Conservation (phyloP, 2,329 filamentous ascomycete species). For the Hypocrella siamensis region DNA sequence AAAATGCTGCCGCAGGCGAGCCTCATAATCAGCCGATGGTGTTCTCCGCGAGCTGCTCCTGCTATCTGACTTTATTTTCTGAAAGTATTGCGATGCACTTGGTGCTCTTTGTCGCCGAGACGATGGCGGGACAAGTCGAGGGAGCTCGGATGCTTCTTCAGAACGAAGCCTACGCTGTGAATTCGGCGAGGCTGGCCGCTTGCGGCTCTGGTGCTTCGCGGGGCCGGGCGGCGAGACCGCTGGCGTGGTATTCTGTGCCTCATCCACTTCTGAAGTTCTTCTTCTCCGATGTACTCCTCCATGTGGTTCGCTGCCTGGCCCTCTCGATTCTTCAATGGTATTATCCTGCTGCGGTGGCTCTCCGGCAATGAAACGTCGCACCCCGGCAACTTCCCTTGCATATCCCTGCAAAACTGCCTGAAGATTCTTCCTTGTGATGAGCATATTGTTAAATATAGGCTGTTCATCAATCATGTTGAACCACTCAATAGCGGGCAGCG, state of each 20-base stretch:
- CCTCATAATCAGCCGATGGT: constrained; percentile 8
- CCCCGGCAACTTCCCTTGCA: constrained; percentile 13
- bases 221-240: not conserved
- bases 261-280: constrained; percentile 3
- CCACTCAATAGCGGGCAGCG: constrained; percentile 25
- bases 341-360: not conserved
- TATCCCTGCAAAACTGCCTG: constrained; percentile 17
- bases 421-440: constrained; percentile 21
- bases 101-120: constrained; percentile 5
- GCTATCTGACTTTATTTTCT: constrained; percentile 6
- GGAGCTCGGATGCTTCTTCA: constrained; percentile 7
- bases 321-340: not conserved
- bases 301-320: not conserved
- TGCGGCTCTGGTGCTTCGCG: not conserved
- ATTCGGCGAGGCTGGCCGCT: not conserved
- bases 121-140: constrained; percentile 7
- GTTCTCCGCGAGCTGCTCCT: constrained; percentile 4
- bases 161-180: too few relatives aligned
- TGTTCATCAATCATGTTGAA: constrained; percentile 16
- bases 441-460: constrained; percentile 13
- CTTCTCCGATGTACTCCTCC: not conserved
- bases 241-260: not conserved
- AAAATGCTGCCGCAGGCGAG: constrained; percentile 12
- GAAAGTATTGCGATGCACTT: constrained; percentile 10
- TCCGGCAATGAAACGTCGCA: constrained; percentile 2